A percentile compares a stretch with the other conserved stretches of the same genome.
Conservation (phyloP, 768 basidiomycete genomes). For the Boletus barrowsii region DNA sequence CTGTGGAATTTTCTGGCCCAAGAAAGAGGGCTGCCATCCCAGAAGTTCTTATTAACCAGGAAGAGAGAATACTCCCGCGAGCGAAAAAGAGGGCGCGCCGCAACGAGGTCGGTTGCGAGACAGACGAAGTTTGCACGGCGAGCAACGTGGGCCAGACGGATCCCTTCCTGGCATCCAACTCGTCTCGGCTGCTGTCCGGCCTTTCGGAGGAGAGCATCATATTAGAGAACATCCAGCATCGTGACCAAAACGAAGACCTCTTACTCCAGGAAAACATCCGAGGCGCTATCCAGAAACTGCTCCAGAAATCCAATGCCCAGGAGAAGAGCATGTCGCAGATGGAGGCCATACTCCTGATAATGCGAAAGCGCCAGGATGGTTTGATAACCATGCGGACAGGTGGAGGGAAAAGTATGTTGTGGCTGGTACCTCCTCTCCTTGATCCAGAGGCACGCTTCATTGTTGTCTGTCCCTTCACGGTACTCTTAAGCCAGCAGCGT, state of each 20-base stretch:
- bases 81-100: too few species aligned
- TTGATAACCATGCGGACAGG: slow-evolving; percentile 8
- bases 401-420: slow-evolving; percentile 2
- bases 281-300: background rate
- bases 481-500: background rate
- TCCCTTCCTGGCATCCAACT: too few species aligned
- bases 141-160: too few species aligned
- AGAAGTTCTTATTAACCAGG: too few species aligned
- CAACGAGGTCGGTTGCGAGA: too few species aligned
- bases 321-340: slow-evolving; percentile 4
- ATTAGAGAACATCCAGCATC: too few species aligned
- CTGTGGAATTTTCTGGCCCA: too few species aligned
- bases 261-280: background rate
- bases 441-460: background rate
- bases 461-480: slow-evolving; percentile 1
- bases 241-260: background rate
- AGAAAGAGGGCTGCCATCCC: too few species aligned
- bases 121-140: too few species aligned
- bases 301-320: background rate
- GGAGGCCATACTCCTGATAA: background rate
- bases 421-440: background rate
- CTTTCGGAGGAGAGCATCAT: too few species aligned
- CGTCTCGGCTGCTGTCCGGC: too few species aligned
- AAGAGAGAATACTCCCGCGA: too few species aligned
- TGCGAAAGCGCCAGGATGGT: background rate